Percentiles rank a stretch among this genome's conserved stretches.
phyloP scores from a whole-genome alignment of 2,329 filamentous ascomycete species.

The Colletotrichum plurivorum region DNA sequence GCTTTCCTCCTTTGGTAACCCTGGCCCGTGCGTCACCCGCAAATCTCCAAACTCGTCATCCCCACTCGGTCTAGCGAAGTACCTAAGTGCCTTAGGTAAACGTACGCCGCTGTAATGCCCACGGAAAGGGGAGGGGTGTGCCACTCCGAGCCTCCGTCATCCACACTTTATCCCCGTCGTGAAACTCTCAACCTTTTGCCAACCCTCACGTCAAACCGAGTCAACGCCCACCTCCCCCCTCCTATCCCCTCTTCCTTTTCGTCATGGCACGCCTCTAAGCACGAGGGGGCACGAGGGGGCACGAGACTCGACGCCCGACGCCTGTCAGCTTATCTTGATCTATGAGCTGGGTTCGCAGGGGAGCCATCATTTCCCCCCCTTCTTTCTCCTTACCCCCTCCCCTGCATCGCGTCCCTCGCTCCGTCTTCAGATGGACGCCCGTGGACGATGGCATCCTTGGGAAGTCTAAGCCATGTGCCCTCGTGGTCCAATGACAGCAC shows the following conservation, averaged over 20 bases:
- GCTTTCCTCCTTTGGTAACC: slow-evolving; percentile 14
- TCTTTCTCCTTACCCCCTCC: neutral
- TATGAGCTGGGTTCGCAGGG: slow-evolving; percentile 24
- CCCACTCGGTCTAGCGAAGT: neutral
- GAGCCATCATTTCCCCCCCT: neutral
- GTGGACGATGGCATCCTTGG: slow-evolving; percentile 11
- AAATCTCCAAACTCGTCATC: slow-evolving; percentile 37
- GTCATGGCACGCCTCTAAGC: neutral
- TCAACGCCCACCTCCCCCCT: slow-evolving; percentile 1
- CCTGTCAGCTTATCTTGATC: slow-evolving; percentile 30
- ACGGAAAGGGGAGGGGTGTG: too few relatives aligned
- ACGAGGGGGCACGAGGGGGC: neutral
- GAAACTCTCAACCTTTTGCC: slow-evolving; percentile 30
- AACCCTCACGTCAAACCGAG: slow-evolving; percentile 26
- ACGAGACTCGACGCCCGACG: neutral
- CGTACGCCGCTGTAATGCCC: too few relatives aligned
- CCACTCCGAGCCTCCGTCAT: slow-evolving; percentile 8
- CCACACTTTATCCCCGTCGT: slow-evolving; percentile 32
- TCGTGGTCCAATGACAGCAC: slow-evolving; percentile 21
- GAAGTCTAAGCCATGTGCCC: slow-evolving; percentile 23
- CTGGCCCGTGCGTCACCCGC: slow-evolving; percentile 35
- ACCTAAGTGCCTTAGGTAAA: too few relatives aligned
- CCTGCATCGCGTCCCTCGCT: neutral
- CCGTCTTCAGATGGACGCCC: slow-evolving; percentile 14
- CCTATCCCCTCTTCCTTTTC: neutral